phyloP scores from a whole-genome alignment of 1,284 basidiomycete genomes.

The Phaffia rhodozyma region DNA sequence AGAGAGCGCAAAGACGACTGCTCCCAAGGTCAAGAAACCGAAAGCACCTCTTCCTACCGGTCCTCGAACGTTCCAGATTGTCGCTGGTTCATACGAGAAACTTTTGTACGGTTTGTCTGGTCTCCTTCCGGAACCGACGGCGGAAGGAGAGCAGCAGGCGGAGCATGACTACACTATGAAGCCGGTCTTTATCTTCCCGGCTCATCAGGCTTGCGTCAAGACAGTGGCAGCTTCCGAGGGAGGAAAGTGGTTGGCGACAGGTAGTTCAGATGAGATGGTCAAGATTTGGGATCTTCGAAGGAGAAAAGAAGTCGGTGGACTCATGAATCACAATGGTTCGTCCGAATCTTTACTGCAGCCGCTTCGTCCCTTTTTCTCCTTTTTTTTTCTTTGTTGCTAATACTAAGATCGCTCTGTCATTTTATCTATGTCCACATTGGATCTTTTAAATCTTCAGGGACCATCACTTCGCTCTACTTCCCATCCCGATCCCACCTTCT shows the following conservation, averaged over 20 bases:
- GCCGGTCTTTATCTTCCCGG: conserved; percentile 91
- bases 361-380: neutral
- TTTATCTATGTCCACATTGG: neutral
- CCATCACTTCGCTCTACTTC: conserved; percentile 79
- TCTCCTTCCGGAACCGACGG: conserved; percentile 35
- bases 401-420: neutral
- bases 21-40: conserved; percentile 1
- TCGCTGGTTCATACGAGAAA: conserved; percentile 91
- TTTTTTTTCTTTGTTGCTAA: neutral
- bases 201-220: conserved; percentile 85
- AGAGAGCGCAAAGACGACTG: neutral
- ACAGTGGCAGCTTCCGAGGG: conserved; percentile 70
- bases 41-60: conserved; percentile 11
- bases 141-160: neutral
- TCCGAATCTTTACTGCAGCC: conserved; percentile 11
- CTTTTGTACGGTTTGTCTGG: conserved; percentile 83
- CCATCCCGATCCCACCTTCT: conserved; percentile 79
- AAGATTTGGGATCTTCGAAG: conserved; percentile 94
- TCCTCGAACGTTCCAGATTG: conserved; percentile 60
- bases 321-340: conserved; percentile 84
- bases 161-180: conserved; percentile 40
- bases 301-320: conserved; percentile 79
- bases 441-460: conserved; percentile 43
- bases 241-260: conserved; percentile 91
- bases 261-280: conserved; percentile 85